Conservation (phyloP, 352 stramenopile species). For the Pythium scleroteichum region DNA sequence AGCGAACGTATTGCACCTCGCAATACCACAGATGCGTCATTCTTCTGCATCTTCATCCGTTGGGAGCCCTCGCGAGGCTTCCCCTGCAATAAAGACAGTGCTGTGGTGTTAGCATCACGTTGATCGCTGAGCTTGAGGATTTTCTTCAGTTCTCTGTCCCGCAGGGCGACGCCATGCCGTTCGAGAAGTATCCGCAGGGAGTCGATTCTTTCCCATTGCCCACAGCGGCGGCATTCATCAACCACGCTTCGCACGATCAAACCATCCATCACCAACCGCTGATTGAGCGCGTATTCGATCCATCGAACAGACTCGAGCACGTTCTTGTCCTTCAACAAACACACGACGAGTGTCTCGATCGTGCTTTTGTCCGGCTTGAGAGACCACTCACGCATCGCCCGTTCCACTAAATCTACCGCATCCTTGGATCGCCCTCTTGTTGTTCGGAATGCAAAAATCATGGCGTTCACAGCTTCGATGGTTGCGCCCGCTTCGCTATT, state of each 20-base stretch:
- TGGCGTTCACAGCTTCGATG: slow-evolving; percentile 52
- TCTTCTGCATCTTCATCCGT: slow-evolving; percentile 14
- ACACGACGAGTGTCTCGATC: slow-evolving; percentile 40
- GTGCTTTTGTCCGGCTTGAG: slow-evolving; percentile 48
- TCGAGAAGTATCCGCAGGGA: slow-evolving; percentile 8
- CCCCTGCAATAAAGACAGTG: not conserved
- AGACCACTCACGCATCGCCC: slow-evolving; percentile 34
- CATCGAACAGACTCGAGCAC: slow-evolving; percentile 15
- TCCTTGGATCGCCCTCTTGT: slow-evolving; percentile 36
- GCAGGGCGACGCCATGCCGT: slow-evolving; percentile 14
- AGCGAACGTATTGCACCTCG: too few relatives aligned
- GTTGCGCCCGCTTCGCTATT: slow-evolving; percentile 3
- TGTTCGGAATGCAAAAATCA: slow-evolving; percentile 62
- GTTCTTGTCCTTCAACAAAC: slow-evolving; percentile 43
- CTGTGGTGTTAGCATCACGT: not conserved
- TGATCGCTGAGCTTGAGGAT: slow-evolving; percentile 8
- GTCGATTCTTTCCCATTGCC: slow-evolving; percentile 38
- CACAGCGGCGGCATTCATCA: slow-evolving; percentile 46
- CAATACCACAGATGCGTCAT: not conserved
- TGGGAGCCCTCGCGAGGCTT: not conserved
- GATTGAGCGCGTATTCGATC: slow-evolving; percentile 22
- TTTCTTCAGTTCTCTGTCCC: slow-evolving; percentile 15
- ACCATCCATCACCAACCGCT: slow-evolving; percentile 14
- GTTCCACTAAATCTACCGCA: slow-evolving; percentile 31
- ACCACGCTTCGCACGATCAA: slow-evolving; percentile 35